Evolutionary conservation across 306 rosid genomes (phyloP), one percentile per base, ranked within the genome.

Genomic region (Prunus kanzakura): DNA sequence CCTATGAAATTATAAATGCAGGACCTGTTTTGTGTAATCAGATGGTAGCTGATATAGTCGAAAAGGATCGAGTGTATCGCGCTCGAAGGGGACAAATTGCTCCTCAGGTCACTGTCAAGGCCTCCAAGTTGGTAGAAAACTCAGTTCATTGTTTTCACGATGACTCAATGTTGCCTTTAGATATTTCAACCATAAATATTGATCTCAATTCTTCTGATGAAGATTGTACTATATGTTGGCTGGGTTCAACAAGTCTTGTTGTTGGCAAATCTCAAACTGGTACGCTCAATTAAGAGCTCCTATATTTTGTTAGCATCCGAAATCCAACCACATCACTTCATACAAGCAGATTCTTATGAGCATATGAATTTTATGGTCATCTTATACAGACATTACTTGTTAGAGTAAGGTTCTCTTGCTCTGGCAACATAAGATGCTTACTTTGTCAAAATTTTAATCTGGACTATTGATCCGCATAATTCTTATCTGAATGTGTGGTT

Each of bases 1-100:
- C 82, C 71, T 82, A 88, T 79, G 97, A 89, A 80, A 82, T 92
- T 81, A 87, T 90, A 81, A 87, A 76, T 76, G 84, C 92, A 0
- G 92, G 95, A 38, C 98, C 97, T 13, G 90, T 90, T 35, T n/a
- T 77, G 35, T 90, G 98, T 79, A 92, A 92, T 82, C 95, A 84
- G 81, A 90, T 81, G 78, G 89, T 92, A 22, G 93, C 96, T 19
- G 96, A 90, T 73, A 76, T 95, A 6, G 89, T 95, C 38, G 97
- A 95, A 79, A 92, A 83, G 76, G 89, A 82, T 79, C 77, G 91
- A 56, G 98, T 94, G 12, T 76, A 43, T 75, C 90, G 89, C 30
- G 85, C 96, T 71, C 86, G 64, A 72, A 87, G 91, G 77, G 98
- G 97, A 47, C 87, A 87, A 63, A 83, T 43, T 86, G 87, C 93